Evolutionary conservation across 768 basidiomycete genomes (phyloP).

Genomic region (Hygrocybe coccinea): DNA sequence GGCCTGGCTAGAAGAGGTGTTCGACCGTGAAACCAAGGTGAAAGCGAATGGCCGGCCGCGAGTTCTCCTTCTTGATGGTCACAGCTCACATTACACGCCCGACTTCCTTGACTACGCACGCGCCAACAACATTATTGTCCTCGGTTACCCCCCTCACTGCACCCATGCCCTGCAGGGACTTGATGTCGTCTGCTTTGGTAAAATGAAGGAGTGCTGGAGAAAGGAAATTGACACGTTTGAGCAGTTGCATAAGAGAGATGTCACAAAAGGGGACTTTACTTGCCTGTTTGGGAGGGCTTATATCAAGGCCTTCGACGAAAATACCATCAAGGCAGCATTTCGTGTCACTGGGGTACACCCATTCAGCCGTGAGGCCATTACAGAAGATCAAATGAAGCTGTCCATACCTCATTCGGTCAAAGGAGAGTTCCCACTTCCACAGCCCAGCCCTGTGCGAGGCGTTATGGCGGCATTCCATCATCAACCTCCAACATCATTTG

Average conservation of each 20-base stretch:
- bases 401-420: neutral
- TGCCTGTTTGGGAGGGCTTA: conserved; percentile 27
- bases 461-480: conserved; percentile 12
- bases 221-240: neutral
- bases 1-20: conserved; percentile 34
- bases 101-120: conserved; percentile 32
- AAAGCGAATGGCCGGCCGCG: conserved; percentile 29
- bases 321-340: conserved; percentile 35
- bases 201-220: conserved; percentile 27
- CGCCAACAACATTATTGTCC: conserved; percentile 34
- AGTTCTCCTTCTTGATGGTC: conserved; percentile 39
- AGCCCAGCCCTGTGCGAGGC: neutral
- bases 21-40: conserved; percentile 34
- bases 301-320: conserved; percentile 24
- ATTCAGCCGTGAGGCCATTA: conserved; percentile 31
- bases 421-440: neutral
- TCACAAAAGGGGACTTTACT: conserved; percentile 19
- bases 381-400: neutral
- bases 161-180: conserved; percentile 41
- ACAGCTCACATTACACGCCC: conserved; percentile 36
- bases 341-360: conserved; percentile 36
- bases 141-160: conserved; percentile 38
- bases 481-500: conserved; percentile 11
- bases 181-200: conserved; percentile 41
- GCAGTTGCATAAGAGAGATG: conserved; percentile 26